Base-by-base conservation (phyloP, 2,329 filamentous ascomycete species). In the Penicillium sp. region DNA sequence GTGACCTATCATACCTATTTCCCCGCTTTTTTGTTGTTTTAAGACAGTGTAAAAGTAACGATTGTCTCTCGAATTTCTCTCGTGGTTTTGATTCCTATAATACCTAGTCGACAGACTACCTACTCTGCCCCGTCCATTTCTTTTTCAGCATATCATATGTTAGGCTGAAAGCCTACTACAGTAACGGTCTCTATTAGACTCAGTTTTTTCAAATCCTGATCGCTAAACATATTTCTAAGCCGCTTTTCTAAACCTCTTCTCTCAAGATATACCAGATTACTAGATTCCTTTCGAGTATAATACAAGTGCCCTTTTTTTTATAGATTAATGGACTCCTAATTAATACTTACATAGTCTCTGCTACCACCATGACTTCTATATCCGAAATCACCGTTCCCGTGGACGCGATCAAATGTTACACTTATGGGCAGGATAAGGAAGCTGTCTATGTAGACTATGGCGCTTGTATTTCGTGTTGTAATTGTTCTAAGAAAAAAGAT, bases 171-270 rank as follows among this genome's bases (percentile, higher is more conserved):
- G n/a, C n/a, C n/a, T n/a, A n/a, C n/a, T n/a, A n/a, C n/a, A n/a
- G n/a, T n/a, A n/a, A 30, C 27, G 27, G 27, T 30, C 27, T 30
- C 27, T 30, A 30, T 30, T 19, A 26, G 64, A n/a, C 66, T 68
- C 55, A 56, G 42, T 19, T 44, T 45, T 18, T 45, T n/a, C n/a
- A 23, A 35, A 45, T 11, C 18, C 23, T 45, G 42, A 42, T 32
- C 36, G 35, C 13, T 35, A 30, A 40, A 32, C 30, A 11, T 9
- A 6, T 30, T 9, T 30, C 27, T 30, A 49, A 34, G 32, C 36
- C 29, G 23, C 46, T 49, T 49, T 8, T 32, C 46, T 49, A 35
- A 49, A 49, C 46, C 46, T 14, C 46, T 49, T 32, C 46, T 49
- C 46, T 34, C 36, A 49, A 49, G 35, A 23, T 49, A 49, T 32